These are phyloP conservation scores for Dendrocalamus sinicus DNA, from an alignment of 176 grass and related monocot species.

Conservation along the genomic window DNA sequence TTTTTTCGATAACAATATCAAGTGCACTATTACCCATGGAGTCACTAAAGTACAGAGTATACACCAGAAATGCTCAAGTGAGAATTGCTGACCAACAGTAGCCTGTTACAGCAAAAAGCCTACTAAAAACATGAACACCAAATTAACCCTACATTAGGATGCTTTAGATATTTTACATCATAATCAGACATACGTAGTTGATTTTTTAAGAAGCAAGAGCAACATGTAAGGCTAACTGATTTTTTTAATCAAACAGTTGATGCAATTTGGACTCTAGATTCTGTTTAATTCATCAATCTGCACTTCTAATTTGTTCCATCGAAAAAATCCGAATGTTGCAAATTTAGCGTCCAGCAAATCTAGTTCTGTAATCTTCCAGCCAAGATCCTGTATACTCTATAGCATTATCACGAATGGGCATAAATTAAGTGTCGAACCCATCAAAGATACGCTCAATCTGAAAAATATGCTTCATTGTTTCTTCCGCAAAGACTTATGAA, in stretches of 20 bases:
- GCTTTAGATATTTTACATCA: neutral
- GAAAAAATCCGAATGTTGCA: neutral
- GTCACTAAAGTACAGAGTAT: neutral
- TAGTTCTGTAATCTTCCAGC: neutral
- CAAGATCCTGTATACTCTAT: neutral
- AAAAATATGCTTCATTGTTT: neutral
- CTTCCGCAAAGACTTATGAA: neutral
- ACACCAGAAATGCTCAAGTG: neutral
- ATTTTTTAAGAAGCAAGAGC: neutral
- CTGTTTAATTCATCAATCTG: neutral
- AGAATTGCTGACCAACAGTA: neutral
- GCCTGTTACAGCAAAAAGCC: neutral
- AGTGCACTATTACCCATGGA: neutral
- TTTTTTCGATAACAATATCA: neutral
- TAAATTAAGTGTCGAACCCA: neutral
- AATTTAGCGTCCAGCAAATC: neutral
- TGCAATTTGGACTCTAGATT: conserved; percentile 9
- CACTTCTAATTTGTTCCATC: neutral
- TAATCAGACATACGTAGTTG: neutral
- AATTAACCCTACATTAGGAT: neutral
- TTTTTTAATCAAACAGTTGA: neutral
- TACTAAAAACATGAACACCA: neutral
- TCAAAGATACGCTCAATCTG: neutral
- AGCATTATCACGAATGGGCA: conserved; percentile 14
- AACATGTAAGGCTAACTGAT: neutral